Conservation (phyloP, 75 land plant genomes). For the Sequoiadendron giganteum region DNA sequence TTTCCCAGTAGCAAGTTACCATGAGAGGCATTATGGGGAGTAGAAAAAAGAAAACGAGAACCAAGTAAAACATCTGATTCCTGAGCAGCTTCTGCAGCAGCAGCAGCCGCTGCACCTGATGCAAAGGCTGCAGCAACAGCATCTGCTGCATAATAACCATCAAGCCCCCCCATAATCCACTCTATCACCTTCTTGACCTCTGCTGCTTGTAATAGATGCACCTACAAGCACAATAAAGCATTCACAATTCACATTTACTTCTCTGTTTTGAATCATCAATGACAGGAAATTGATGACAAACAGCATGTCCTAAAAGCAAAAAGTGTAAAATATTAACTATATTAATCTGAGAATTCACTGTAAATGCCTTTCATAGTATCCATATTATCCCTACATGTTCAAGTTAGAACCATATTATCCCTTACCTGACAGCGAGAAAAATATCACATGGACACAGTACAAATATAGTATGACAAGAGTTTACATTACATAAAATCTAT, state of each 20-base stretch:
- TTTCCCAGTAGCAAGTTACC: constrained; percentile 36
- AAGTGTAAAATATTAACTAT: not conserved
- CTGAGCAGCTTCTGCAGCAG: constrained; percentile 60
- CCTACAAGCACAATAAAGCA: constrained; percentile 39
- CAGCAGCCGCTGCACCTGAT: constrained; percentile 58
- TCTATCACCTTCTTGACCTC: constrained; percentile 86
- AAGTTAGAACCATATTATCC: not conserved
- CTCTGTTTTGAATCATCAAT: not conserved
- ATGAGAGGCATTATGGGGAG: constrained; percentile 25
- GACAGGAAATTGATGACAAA: not conserved
- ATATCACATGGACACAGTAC: not conserved
- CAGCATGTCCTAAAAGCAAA: not conserved
- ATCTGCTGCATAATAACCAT: constrained; percentile 85
- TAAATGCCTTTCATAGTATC: not conserved
- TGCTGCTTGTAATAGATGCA: constrained; percentile 78
- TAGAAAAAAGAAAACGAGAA: constrained; percentile 21
- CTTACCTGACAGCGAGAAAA: not conserved
- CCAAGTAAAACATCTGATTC: constrained; percentile 38
- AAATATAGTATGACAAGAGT: not conserved
- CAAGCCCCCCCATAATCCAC: constrained; percentile 84
- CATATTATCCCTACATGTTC: not conserved
- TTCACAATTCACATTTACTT: not conserved
- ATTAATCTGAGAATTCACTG: not conserved
- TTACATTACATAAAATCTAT: not conserved
- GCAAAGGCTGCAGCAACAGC: constrained; percentile 88